phyloP scores from a whole-genome alignment of 441 rosid genomes.

The Geranium incanum region DNA sequence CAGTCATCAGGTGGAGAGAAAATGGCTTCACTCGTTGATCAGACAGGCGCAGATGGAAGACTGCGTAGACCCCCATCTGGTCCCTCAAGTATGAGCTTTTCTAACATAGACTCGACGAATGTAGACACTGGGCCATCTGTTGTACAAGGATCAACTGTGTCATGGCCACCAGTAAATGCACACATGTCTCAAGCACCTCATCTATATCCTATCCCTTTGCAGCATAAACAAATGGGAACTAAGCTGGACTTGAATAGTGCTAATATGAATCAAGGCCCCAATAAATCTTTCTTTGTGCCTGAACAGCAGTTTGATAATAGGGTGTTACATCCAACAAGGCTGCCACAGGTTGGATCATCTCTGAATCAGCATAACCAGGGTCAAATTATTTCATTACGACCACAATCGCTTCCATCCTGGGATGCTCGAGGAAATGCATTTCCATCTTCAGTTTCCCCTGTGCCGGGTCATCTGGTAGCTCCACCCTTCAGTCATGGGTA shows the following conservation, averaged over 20 bases:
- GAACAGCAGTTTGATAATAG: conserved; percentile 34
- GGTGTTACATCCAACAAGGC: conserved; percentile 22
- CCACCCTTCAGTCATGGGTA: conserved; percentile 41
- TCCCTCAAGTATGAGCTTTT: background rate
- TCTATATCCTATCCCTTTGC: background rate
- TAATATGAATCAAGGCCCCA: conserved; percentile 24
- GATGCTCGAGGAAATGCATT: conserved; percentile 35
- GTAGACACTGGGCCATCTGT: background rate
- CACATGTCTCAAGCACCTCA: background rate
- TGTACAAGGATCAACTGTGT: background rate
- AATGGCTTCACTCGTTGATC: conserved; percentile 10
- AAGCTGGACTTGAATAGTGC: conserved; percentile 30
- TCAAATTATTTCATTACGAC: conserved; percentile 35
- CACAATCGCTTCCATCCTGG: conserved; percentile 34
- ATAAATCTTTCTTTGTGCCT: background rate
- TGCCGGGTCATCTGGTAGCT: conserved; percentile 39
- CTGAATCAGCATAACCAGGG: conserved; percentile 46
- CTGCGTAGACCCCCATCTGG: conserved; percentile 3
- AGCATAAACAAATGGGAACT: conserved; percentile 37
- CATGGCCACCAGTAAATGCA: background rate
- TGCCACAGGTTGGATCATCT: conserved; percentile 7
- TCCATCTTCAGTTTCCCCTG: conserved; percentile 33
- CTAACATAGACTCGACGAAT: background rate
- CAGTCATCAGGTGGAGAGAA: background rate
- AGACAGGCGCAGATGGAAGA: background rate